Conservation (phyloP, 2,329 filamentous ascomycete species). For the Stagonosporopsis vannaccii region DNA sequence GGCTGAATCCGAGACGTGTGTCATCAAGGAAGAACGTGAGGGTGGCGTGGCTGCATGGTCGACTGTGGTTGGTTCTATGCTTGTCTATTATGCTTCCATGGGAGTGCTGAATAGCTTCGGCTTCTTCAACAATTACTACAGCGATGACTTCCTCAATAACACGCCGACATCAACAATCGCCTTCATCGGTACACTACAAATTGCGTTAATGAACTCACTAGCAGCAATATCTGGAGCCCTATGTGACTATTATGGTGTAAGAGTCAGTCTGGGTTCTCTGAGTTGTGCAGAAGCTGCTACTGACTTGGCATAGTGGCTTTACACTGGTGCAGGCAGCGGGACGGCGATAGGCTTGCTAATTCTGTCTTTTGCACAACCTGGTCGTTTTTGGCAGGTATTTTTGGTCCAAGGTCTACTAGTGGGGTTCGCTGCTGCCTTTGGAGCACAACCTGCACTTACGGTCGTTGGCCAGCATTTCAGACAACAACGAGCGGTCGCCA, state of each 20-base stretch:
- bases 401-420: constrained; percentile 55
- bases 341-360: constrained; percentile 29
- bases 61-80: constrained; percentile 46
- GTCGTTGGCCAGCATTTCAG: constrained; percentile 55
- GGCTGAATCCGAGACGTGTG: constrained; percentile 35
- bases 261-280: constrained; percentile 47
- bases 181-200: constrained; percentile 54
- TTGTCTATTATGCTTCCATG: constrained; percentile 50
- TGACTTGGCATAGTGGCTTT: constrained; percentile 38
- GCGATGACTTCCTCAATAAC: constrained; percentile 40
- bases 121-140: constrained; percentile 56
- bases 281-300: constrained; percentile 7
- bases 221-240: constrained; percentile 68
- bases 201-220: constrained; percentile 58
- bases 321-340: constrained; percentile 35
- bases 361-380: constrained; percentile 34
- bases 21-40: constrained; percentile 24
- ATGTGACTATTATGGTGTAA: constrained; percentile 68
- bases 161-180: constrained; percentile 48
- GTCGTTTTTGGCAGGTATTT: constrained; percentile 53
- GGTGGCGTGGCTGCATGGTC: constrained; percentile 38
- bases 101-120: constrained; percentile 54
- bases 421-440: constrained; percentile 52
- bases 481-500: constrained; percentile 51
- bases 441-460: constrained; percentile 53